phyloP scores from a whole-genome alignment of 371 early-diverging fungal species.

The Rhizomucor pusillus region DNA sequence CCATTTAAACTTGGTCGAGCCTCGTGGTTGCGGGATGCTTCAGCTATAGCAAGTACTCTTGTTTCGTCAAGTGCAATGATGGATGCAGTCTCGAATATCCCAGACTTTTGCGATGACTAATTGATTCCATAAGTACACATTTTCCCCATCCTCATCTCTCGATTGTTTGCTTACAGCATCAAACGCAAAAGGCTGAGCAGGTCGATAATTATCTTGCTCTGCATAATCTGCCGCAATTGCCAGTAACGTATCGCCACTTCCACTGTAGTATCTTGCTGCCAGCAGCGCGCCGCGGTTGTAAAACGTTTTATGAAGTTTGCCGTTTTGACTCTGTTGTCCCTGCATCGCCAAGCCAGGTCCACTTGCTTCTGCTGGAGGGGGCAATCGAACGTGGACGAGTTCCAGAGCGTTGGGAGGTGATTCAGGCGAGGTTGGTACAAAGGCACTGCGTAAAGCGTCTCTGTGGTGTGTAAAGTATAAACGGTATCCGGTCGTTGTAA shows the following conservation, averaged over 20 bases:
- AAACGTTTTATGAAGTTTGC: constrained; percentile 52
- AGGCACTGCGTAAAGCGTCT: constrained; percentile 10
- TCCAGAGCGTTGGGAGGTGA: constrained; percentile 54
- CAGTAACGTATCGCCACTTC: constrained; percentile 63
- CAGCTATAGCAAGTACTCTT: constrained; percentile 80
- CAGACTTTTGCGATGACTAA: background rate
- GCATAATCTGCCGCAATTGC: constrained; percentile 58
- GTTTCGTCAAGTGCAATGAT: constrained; percentile 58
- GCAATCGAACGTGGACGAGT: constrained; percentile 70
- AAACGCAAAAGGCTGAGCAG: background rate
- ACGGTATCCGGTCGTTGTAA: constrained; percentile 70
- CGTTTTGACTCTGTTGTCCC: constrained; percentile 6
- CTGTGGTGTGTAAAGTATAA: constrained; percentile 67
- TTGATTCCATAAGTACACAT: background rate
- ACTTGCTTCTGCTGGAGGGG: constrained; percentile 38
- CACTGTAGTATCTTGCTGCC: constrained; percentile 58
- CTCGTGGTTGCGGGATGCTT: constrained; percentile 24
- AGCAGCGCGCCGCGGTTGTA: constrained; percentile 67
- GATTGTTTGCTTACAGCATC: background rate
- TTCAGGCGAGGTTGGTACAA: background rate
- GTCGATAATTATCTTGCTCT: constrained; percentile 5
- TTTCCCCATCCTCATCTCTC: background rate
- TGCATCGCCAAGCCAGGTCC: constrained; percentile 7
- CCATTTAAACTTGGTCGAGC: constrained; percentile 37
- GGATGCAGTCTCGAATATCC: constrained; percentile 15